These are phyloP conservation scores for Ophiostoma sp. DNA, from an alignment of 2,329 filamentous ascomycete genomes.

Conservation along the genomic window DNA sequence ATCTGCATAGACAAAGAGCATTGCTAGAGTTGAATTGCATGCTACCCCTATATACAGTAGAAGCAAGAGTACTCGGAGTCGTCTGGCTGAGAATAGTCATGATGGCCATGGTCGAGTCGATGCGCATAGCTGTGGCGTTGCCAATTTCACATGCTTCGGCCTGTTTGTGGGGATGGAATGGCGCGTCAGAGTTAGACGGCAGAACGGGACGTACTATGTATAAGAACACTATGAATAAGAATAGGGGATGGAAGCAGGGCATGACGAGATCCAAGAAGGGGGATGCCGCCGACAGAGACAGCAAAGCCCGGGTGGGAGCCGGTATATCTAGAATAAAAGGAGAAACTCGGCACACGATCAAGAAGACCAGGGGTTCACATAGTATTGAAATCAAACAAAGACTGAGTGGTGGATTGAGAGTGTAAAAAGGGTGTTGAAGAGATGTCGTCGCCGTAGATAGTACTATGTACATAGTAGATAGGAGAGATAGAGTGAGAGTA, in stretches of 20 bases:
- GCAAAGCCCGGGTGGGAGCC: neutral
- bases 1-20: neutral
- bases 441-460: neutral
- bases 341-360: neutral
- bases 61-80: neutral
- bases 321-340: neutral
- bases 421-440: neutral
- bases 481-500: neutral
- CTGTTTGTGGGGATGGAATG: neutral
- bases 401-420: neutral
- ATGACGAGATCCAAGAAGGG: neutral
- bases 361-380: neutral
- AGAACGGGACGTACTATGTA: neutral
- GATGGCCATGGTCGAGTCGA: neutral
- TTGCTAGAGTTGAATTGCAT: neutral
- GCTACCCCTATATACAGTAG: neutral
- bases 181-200: neutral
- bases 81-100: neutral
- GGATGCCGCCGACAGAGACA: neutral
- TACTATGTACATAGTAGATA: no score
- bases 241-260: neutral
- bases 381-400: neutral
- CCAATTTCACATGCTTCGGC: slow-evolving; percentile 2
- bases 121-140: neutral
- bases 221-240: neutral